Evolutionary conservation across 148 eudicot species (phyloP), one percentile per base, ranked within the genome.

Genomic region (Cornus suecica): DNA sequence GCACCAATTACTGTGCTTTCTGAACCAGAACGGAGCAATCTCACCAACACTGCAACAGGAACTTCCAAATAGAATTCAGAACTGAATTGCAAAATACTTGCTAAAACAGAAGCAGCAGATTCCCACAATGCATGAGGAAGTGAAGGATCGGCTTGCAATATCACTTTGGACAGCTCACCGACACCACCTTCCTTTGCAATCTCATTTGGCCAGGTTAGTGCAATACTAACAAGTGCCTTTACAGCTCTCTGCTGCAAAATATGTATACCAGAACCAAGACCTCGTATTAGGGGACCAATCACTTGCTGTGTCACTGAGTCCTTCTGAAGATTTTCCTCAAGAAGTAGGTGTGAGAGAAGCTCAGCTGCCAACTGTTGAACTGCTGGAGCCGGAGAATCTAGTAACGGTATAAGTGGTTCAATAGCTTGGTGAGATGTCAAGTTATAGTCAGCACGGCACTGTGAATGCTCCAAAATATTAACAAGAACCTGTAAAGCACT

Each of bases 171-270:
- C 23, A 95, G 90, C 78, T 91, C 97, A 78, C 78, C 75, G 32
- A 92, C 99, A 70, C 99, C 99, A 37, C 99, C 99, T 78, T 95
- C 99, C 82, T 88, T 95, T 30, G 97, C 97, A 66, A 91, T 92
- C 81, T 95, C 99, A 81, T 92, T 95, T 31, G 97, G 99, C 97
- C 97, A 95, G n/a, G 83, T 83, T 63, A 86, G 68, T 28, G 97
- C 88, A 71, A 92, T 85, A 76, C 92, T 85, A 66, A 91, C 94
- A 72, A 95, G 92, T 73, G 97, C 99, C 83, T 88, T 90, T 30
- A 92, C 88, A 70, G 94, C 91, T 83, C 94, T 84, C 84, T 95
- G 97, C 79, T 95, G 99, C 79, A 95, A 82, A 80, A 90, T 90
- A 80, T 86, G 94, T 74, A 89, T 81, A 42, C 91, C 91, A 30